Base-by-base conservation (phyloP, 352 stramenopile species). In the Phytophthora sp. region DNA sequence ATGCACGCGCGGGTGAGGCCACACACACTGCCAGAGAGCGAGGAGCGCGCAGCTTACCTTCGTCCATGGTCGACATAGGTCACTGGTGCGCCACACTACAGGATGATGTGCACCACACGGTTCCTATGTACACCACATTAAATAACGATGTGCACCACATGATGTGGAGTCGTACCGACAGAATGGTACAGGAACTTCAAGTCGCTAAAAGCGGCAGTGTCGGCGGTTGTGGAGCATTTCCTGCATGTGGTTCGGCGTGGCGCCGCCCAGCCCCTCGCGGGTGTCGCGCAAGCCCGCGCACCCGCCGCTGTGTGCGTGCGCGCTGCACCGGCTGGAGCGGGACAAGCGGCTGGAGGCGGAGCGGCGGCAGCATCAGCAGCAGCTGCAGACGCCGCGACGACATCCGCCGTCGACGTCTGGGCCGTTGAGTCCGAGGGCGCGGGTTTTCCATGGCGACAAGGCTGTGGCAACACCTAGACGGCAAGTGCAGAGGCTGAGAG, bases 161-260 rank as follows among this genome's bases (percentile, higher is more conserved):
- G n/a, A n/a, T n/a, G n/a, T n/a, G n/a, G n/a, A n/a, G n/a, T n/a
- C n/a, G n/a, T n/a, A n/a, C n/a, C n/a, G n/a, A n/a, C n/a, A n/a
- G n/a, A n/a, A n/a, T n/a, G n/a, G n/a, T n/a, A n/a, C n/a, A n/a
- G n/a, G n/a, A n/a, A n/a, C n/a, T n/a, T n/a, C n/a, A n/a, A n/a
- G n/a, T n/a, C n/a, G 30, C 30, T 35, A 35, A 35, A 35, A 35
- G 3, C 15, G 30, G 11, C 30, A 50, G 38, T 38, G 20, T 52
- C n/a, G 10, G 12, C 11, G 12, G 34, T 17, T 20, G 17, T 43
- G 13, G 37, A 2, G 5, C n/a, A 43, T 34, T 27, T 18, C n/a
- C 12, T 10, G 1, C 12, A 91, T 91, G 82, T 91, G 82, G 79
- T 89, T 91, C 51, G 79, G 82, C 63, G 56, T 91, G 39, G 82